phyloP scores from a whole-genome alignment of 306 rosid species.

The Arachis hypogaea region DNA sequence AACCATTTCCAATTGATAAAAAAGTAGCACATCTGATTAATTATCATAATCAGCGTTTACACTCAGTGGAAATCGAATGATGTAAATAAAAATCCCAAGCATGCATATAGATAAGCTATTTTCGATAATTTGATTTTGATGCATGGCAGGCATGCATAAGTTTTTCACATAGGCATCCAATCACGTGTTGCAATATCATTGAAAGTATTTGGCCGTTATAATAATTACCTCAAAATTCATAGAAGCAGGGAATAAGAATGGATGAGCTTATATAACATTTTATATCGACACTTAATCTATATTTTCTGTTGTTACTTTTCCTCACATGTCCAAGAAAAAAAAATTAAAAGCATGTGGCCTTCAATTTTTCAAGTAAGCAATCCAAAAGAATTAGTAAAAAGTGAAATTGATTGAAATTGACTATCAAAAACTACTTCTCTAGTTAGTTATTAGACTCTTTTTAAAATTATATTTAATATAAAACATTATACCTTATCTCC shows the following conservation, averaged over 20 bases:
- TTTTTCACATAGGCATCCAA: too few relatives aligned
- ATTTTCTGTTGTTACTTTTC: background rate
- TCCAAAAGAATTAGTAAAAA: conserved; percentile 26
- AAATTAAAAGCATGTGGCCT: conserved; percentile 10
- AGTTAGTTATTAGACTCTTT: too few relatives aligned
- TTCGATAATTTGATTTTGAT: background rate
- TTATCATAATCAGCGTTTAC: conserved; percentile 14
- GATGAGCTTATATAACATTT: too few relatives aligned
- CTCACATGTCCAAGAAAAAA: background rate
- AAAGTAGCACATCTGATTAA: conserved; percentile 1
- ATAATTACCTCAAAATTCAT: too few relatives aligned
- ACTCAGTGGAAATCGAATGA: conserved; percentile 4
- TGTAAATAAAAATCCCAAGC: conserved; percentile 23
- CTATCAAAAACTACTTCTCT: too few relatives aligned
- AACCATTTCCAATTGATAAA: background rate
- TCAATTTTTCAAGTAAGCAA: conserved; percentile 2
- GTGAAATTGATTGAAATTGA: too few relatives aligned
- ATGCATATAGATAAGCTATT: conserved; percentile 9
- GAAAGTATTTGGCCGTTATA: too few relatives aligned
- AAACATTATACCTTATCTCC: conserved; percentile 56
- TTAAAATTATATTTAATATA: too few relatives aligned
- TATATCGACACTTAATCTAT: too few relatives aligned
- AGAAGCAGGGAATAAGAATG: too few relatives aligned
- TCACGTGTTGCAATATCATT: too few relatives aligned
- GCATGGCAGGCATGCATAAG: too few relatives aligned